Evolutionary conservation across 306 rosid species (phyloP).

Genomic region (Cucurbita maxima): DNA sequence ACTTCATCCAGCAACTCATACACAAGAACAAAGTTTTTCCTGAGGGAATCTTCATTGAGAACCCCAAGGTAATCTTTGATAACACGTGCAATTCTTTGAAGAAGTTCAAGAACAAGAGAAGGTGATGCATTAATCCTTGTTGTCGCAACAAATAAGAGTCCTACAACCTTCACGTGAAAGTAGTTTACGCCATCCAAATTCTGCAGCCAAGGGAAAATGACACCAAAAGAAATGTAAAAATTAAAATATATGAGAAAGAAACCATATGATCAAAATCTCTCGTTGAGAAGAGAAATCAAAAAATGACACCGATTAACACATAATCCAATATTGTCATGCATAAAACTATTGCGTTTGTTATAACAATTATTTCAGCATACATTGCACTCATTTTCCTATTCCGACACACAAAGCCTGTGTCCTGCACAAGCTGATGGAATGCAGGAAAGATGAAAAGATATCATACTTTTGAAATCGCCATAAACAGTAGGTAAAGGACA

Average conservation of each 20-base stretch:
- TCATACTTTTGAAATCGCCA: neutral
- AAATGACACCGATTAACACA: neutral
- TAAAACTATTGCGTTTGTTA: neutral
- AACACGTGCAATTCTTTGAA: conserved; percentile 77
- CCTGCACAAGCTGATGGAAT: neutral
- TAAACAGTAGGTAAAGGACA: neutral
- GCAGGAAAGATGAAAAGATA: neutral
- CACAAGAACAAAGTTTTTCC: conserved; percentile 88
- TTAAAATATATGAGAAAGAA: conserved; percentile 3
- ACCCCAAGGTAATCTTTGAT: conserved; percentile 87
- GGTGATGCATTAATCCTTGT: conserved; percentile 68
- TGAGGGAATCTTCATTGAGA: conserved; percentile 74
- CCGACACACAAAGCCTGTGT: neutral
- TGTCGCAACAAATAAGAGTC: conserved; percentile 73
- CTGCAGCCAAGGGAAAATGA: conserved; percentile 16
- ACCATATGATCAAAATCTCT: neutral
- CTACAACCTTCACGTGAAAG: conserved; percentile 86
- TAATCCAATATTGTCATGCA: neutral
- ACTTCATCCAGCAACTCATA: conserved; percentile 92
- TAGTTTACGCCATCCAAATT: conserved; percentile 84
- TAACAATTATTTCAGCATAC: neutral
- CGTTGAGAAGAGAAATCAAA: neutral
- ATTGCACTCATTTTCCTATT: neutral
- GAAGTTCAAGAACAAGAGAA: conserved; percentile 72
- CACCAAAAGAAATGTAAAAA: neutral